Conservation (phyloP, 306 rosid genomes). For the Casuarina equisetifolia region DNA sequence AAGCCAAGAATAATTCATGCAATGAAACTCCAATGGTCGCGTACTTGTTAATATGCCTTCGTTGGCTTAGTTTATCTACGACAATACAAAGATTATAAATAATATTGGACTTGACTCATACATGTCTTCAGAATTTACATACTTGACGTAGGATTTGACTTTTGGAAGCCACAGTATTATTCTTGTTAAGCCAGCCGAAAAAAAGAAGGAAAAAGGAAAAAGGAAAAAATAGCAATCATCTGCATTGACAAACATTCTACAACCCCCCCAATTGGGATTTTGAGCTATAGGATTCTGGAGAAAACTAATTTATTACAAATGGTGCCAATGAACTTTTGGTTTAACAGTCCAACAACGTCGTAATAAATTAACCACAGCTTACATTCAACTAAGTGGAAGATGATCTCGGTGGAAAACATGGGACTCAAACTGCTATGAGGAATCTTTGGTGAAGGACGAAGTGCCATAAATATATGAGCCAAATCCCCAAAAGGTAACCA, state of each 20-base stretch:
- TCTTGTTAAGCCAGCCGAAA: background rate
- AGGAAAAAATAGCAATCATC: background rate
- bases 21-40: too few species aligned
- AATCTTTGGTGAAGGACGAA: slow-evolving; percentile 36
- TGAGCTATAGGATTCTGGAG: background rate
- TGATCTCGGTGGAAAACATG: background rate
- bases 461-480: slow-evolving; percentile 65
- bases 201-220: background rate
- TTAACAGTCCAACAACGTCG: background rate
- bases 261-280: background rate
- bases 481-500: slow-evolving; percentile 65
- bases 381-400: background rate
- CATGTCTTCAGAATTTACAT: background rate
- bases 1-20: too few species aligned
- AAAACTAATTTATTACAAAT: background rate
- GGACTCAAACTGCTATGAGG: background rate
- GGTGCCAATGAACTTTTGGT: background rate
- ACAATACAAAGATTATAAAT: too few species aligned
- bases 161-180: background rate
- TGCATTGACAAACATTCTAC: background rate
- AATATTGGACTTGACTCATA: too few species aligned
- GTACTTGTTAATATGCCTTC: too few species aligned
- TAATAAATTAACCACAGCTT: background rate
- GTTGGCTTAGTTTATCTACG: too few species aligned
- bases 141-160: too few species aligned